Evolutionary conservation across 352 stramenopile species (phyloP), one percentile per base, ranked within the genome.

Genomic region (Pythium plurisporium): DNA sequence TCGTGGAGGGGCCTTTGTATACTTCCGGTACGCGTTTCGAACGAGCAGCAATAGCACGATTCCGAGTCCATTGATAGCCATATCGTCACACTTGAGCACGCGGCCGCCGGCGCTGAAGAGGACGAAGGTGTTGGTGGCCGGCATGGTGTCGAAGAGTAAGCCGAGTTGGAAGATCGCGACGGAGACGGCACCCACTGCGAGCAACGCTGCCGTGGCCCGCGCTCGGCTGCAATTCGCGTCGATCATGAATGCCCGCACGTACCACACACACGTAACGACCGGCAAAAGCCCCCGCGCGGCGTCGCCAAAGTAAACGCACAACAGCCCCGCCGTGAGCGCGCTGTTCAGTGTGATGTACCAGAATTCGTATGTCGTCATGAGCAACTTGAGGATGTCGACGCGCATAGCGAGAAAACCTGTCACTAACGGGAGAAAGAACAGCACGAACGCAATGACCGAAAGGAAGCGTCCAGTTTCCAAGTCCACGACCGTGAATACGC

Each of bases 11-110:
- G 38, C 19, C 10, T n/a, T 27, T 22, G 38, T 45, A 22, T 45
- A 54, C 22, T 55, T 54, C 0, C 64, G 64, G n/a, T 55, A 55
- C 7, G 58, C 58, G 15, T 71, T 71, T 3, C 64, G 64, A 3
- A 61, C 10, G 7, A 71, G 14, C 15, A 67, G 7, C 19, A 61
- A 7, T 23, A 44, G 20, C 11, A 59, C 55, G 7, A 43, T 59
- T 1, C 22, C 22, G 3, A 62, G 15, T 17, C 42, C 36, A n/a
- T 67, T 71, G 11, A 57, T 27, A 22, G 61, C 29, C 15, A 71
- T 27, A 10, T 71, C 37, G 2, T 22, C 38, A 17, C 41, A 43
- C 7, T 36, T 11, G 10, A 60, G 40, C 15, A 20, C 9, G 26
- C 41, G 38, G 7, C 40, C 30, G 9, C 26, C 44, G 41, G 17